phyloP scores from a whole-genome alignment of 2,329 filamentous ascomycete genomes.

The Ophiostoma tasmaniense region DNA sequence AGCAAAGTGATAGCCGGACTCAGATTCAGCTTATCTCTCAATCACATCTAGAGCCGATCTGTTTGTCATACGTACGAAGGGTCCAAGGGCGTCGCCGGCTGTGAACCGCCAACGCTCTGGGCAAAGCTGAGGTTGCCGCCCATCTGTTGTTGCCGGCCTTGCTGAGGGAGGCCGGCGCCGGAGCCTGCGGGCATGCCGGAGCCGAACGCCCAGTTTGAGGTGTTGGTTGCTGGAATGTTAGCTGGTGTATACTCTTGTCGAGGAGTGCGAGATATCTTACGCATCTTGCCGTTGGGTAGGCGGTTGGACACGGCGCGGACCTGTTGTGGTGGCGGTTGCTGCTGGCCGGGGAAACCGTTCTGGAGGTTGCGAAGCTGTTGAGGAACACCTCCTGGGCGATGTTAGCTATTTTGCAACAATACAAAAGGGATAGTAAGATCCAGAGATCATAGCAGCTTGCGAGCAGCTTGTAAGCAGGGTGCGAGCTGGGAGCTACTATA shows the following conservation, averaged over 20 bases:
- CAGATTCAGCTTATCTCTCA: not conserved
- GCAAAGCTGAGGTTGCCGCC: conserved; percentile 57
- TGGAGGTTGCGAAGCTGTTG: conserved; percentile 56
- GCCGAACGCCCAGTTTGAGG: conserved; percentile 54
- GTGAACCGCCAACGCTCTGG: conserved; percentile 55
- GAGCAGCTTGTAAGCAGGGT: not conserved
- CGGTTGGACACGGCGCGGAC: conserved; percentile 40
- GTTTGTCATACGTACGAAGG: conserved; percentile 48
- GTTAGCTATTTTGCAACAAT: not conserved
- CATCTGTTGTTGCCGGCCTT: conserved; percentile 37
- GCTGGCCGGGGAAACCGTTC: conserved; percentile 50
- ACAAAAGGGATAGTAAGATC: not conserved
- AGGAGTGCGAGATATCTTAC: conserved; percentile 31
- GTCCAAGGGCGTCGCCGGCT: conserved; percentile 54
- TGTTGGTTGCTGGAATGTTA: conserved; percentile 38
- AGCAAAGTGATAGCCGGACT: not conserved
- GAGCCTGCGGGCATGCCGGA: conserved; percentile 48
- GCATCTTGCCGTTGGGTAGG: conserved; percentile 58
- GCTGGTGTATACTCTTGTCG: not conserved
- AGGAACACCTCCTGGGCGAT: conserved; percentile 45
- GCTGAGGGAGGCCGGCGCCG: conserved; percentile 38
- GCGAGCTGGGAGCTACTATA: too few relatives aligned
- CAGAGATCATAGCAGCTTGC: not conserved
- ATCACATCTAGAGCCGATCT: not conserved
- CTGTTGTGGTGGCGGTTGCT: conserved; percentile 28